Percentiles rank a stretch among this genome's conserved stretches.
These are phyloP conservation scores for Meredithiella fracta DNA, from an alignment of 2,329 filamentous ascomycete species.

Conservation along the genomic window DNA sequence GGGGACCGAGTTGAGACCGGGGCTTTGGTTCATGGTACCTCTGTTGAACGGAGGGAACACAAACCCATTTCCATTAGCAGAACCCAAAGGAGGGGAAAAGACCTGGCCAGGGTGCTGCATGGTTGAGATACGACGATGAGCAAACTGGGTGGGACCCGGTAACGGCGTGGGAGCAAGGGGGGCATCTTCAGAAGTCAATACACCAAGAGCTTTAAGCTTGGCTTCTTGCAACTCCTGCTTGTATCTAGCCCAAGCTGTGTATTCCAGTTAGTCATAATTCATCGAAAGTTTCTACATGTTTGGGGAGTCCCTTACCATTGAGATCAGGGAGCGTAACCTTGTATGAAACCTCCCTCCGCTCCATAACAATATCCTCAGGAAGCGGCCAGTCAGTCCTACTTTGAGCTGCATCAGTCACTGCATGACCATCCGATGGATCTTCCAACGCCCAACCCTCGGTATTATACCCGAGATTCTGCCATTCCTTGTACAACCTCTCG, in stretches of 20 bases:
- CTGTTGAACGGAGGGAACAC: constrained; percentile 45
- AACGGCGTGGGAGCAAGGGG: constrained; percentile 30
- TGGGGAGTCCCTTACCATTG: constrained; percentile 42
- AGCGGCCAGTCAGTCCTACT: constrained; percentile 55
- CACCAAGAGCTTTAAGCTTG: constrained; percentile 80
- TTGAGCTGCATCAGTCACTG: constrained; percentile 34
- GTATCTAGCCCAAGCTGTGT: constrained; percentile 53
- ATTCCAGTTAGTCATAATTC: constrained; percentile 5
- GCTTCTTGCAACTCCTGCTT: constrained; percentile 73
- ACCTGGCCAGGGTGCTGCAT: constrained; percentile 59
- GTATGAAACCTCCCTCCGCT: constrained; percentile 36
- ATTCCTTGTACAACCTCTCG: constrained; percentile 44
- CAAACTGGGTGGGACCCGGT: constrained; percentile 7
- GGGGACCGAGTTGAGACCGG: constrained; percentile 45
- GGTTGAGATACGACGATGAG: constrained; percentile 30
- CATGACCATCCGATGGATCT: constrained; percentile 25
- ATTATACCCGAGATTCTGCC: constrained; percentile 54
- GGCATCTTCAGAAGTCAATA: constrained; percentile 63
- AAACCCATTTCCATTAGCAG: constrained; percentile 40
- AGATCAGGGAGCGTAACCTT: constrained; percentile 54
- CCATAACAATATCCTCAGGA: constrained; percentile 38
- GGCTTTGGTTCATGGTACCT: constrained; percentile 44
- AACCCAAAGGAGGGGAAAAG: constrained; percentile 70
- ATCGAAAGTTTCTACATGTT: no score
- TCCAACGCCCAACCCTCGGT: constrained; percentile 51